Conservation (phyloP, 2,329 filamentous ascomycete genomes). For the Aspergillus aculeatus region DNA sequence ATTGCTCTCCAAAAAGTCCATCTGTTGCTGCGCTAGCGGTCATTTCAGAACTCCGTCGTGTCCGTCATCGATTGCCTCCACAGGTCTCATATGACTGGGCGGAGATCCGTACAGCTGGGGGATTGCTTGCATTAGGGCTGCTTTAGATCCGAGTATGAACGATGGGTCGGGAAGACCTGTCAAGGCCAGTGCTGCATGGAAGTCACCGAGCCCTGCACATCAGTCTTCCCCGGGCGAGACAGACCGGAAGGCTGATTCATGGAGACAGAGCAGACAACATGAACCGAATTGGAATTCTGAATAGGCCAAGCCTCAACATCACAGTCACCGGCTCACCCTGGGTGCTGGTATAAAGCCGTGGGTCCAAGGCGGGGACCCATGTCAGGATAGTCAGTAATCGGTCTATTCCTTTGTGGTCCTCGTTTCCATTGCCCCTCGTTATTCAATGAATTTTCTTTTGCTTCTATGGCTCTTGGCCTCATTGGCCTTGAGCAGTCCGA, state of each 20-base stretch:
- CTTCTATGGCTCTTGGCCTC: conserved; percentile 1
- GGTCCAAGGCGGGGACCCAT: neutral
- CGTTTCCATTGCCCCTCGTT: neutral
- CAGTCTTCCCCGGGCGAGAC: neutral
- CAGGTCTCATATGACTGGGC: neutral
- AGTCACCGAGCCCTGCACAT: neutral
- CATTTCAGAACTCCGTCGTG: neutral
- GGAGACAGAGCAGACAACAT: neutral
- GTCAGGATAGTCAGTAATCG: neutral
- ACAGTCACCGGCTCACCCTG: neutral
- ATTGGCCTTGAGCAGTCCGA: neutral
- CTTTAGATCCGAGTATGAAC: conserved; percentile 1
- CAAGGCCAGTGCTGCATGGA: neutral
- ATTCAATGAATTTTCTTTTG: neutral
- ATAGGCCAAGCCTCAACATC: neutral
- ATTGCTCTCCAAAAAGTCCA: neutral
- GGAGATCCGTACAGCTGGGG: conserved; percentile 2
- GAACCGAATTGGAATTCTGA: neutral
- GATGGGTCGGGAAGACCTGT: neutral
- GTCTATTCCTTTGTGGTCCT: neutral
- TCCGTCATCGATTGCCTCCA: neutral
- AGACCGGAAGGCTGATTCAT: neutral
- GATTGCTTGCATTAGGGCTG: conserved; percentile 4
- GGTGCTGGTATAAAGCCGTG: neutral
- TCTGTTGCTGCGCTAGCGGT: neutral